phyloP scores from a whole-genome alignment of 163 green algal genomes.

The Chloromonas sp. region DNA sequence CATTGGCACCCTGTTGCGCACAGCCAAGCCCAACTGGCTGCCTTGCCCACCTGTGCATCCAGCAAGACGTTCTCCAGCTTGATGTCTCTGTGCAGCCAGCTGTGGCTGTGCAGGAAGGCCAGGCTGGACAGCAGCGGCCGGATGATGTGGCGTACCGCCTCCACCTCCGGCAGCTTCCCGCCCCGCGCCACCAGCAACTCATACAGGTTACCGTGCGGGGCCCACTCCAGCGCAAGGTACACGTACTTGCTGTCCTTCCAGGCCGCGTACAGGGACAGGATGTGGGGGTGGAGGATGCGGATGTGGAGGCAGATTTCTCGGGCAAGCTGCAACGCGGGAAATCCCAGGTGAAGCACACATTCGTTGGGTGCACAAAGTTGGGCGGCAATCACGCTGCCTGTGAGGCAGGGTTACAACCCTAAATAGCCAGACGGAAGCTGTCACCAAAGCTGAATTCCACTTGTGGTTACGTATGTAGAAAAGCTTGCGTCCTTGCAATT shows the following conservation, averaged over 20 bases:
- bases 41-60: constrained; percentile 9
- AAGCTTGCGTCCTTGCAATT: no score
- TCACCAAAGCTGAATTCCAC: no score
- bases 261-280: constrained; percentile 54
- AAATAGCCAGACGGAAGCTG: no score
- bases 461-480: no score
- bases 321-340: constrained; percentile 22
- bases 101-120: constrained; percentile 48
- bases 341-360: not conserved
- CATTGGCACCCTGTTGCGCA: not conserved
- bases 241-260: constrained; percentile 75
- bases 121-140: constrained; percentile 47
- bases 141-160: constrained; percentile 51
- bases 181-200: constrained; percentile 37
- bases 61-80: constrained; percentile 81
- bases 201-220: constrained; percentile 38
- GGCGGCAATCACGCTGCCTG: not conserved
- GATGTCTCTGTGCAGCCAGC: constrained; percentile 38
- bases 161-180: constrained; percentile 33
- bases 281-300: constrained; percentile 42
- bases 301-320: constrained; percentile 49
- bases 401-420: not conserved
- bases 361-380: not conserved
- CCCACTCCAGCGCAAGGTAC: constrained; percentile 85
- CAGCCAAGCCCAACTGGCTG: not conserved